Base-by-base conservation (phyloP, 2,329 filamentous ascomycete species). In the Didymella keratinophila region DNA sequence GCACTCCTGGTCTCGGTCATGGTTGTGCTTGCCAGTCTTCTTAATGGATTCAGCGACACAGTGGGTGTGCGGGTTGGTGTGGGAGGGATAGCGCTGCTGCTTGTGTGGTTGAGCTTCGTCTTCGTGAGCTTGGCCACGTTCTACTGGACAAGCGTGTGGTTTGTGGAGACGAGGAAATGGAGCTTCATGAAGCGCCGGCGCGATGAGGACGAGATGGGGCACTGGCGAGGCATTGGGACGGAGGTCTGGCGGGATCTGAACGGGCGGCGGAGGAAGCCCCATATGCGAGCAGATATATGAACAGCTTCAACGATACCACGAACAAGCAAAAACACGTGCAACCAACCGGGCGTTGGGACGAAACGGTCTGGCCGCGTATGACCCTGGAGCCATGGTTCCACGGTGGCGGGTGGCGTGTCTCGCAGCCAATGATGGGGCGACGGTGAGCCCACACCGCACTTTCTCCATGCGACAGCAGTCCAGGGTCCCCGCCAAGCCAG, bases 121-220 rank as follows among this genome's bases (percentile, higher is more conserved):
- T 58, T 64, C 18, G 37, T 48, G 11, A 39, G 41, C 25, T 9
- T 70, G 2, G 46, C 47, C 16, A 30, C 39, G 2, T 18, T 55
- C n/a, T 72, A 71, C 53, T 71, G 70, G 69, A 28, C 34, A 14
- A 20, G 52, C 7, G 59, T 71, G 11, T 72, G 69, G 70, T 71
- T 71, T 56, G 68, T 72, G 16, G 69, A 71, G 61, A 61, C 65
- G 12, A 59, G 69, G 41, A 58, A 41, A 25, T 63, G 46, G 44
- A 60, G 61, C 14, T 63, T 69, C 49, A 54, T 61, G 0, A 64
- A 48, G 49, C 62, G 64, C 18, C 43, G 20, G 41, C 62, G 70
- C 21, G 60, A 58, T 16, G 61, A 64, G 9, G 61, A 64, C 4
- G 65, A 71, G 58, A 47, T 63, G 3, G 70, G 66, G n/a, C 58